Conservation (phyloP, 768 basidiomycete genomes). For the Boletus coccyginus region DNA sequence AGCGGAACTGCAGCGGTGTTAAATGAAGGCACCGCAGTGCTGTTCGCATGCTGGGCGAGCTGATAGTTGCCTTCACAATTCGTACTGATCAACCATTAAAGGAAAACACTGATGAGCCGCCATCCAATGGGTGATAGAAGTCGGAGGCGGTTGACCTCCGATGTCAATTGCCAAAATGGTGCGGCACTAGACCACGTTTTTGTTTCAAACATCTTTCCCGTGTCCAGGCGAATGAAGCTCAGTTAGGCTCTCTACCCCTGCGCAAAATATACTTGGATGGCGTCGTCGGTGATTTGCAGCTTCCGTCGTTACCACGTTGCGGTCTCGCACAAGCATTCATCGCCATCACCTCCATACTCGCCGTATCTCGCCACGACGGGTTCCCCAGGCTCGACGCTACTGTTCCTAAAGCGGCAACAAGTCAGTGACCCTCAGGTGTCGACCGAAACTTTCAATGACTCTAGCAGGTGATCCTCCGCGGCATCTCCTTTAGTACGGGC, state of each 20-base stretch:
- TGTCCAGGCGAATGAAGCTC: constrained; percentile 10
- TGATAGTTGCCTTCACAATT: background rate
- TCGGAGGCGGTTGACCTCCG: constrained; percentile 26
- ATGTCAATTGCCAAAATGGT: constrained; percentile 9
- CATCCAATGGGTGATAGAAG: constrained; percentile 15
- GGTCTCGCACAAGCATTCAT: background rate
- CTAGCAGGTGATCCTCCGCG: background rate
- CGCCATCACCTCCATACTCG: background rate
- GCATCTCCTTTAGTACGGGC: background rate
- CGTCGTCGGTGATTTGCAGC: constrained; percentile 16
- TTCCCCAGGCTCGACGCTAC: background rate
- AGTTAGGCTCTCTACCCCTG: background rate
- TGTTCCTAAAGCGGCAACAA: constrained; percentile 1
- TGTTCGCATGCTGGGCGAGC: background rate
- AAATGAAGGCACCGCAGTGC: too few relatives aligned
- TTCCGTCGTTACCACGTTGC: constrained; percentile 18
- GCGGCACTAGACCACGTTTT: background rate
- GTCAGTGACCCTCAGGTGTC: constrained; percentile 8
- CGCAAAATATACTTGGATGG: constrained; percentile 2
- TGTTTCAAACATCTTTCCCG: background rate
- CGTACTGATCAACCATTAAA: background rate
- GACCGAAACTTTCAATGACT: background rate
- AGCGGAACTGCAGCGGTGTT: too few relatives aligned
- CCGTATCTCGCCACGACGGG: background rate
- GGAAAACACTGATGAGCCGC: background rate